A percentile compares a stretch with the other conserved stretches of the same genome.
Evolutionary conservation across 345 rosid genomes (phyloP).

Genomic region (Salix udensis): DNA sequence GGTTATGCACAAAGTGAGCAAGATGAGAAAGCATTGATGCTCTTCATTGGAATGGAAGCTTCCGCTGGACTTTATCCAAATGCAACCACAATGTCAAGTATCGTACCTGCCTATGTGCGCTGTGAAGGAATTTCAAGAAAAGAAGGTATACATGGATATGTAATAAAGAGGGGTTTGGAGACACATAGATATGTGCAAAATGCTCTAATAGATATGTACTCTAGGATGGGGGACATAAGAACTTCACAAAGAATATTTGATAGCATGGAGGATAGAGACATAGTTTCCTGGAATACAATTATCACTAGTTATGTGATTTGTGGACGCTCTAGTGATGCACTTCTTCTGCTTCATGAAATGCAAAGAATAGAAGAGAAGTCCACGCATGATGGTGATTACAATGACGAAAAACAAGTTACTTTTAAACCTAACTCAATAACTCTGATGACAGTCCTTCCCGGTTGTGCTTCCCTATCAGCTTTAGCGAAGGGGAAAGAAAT

Average conservation of each 20-base stretch:
- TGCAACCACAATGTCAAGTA: conserved; percentile 77
- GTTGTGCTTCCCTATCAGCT: conserved; percentile 72
- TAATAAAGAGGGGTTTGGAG: conserved; percentile 62
- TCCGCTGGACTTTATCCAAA: conserved; percentile 52
- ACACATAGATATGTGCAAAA: conserved; percentile 66
- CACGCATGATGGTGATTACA: not conserved
- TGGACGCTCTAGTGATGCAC: conserved; percentile 54
- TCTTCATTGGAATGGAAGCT: conserved; percentile 72
- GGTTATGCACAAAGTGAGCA: conserved; percentile 77
- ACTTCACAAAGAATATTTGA: conserved; percentile 54
- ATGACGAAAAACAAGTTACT: conserved; percentile 22
- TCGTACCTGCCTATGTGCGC: conserved; percentile 71
- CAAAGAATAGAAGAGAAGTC: conserved; percentile 35
- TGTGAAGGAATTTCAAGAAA: conserved; percentile 50
- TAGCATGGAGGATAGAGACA: conserved; percentile 58
- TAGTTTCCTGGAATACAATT: conserved; percentile 88
- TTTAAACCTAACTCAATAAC: conserved; percentile 73
- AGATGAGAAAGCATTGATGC: conserved; percentile 56
- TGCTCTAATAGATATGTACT: conserved; percentile 84
- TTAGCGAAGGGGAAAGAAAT: conserved; percentile 81
- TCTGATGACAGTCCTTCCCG: conserved; percentile 79
- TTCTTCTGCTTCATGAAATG: conserved; percentile 59
- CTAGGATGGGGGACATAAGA: conserved; percentile 60
- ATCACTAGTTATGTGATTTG: conserved; percentile 64
- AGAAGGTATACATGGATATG: conserved; percentile 71